A percentile compares a stretch with the other conserved stretches of the same genome.
phyloP scores from a whole-genome alignment of 2,329 filamentous ascomycete genomes.

The Penicillium frequentans region DNA sequence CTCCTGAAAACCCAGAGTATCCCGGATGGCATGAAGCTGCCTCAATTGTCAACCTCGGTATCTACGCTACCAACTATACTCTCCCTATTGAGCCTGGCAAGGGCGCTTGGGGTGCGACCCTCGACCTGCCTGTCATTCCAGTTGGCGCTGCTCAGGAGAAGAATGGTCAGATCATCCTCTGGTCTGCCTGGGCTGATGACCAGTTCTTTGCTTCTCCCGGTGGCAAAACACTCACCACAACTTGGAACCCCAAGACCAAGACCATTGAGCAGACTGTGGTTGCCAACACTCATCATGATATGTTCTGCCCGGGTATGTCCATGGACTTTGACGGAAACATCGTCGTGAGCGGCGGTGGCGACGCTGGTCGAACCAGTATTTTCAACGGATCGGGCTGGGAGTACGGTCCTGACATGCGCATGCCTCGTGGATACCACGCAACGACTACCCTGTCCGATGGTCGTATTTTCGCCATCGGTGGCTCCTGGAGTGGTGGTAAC shows the following conservation, averaged over 20 bases:
- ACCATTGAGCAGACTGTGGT: slow-evolving; percentile 2
- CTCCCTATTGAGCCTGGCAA: slow-evolving; percentile 7
- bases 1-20: not conserved
- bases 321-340: slow-evolving; percentile 51
- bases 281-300: slow-evolving; percentile 11
- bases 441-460: slow-evolving; percentile 54
- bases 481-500: slow-evolving; percentile 53
- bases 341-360: slow-evolving; percentile 56
- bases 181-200: slow-evolving; percentile 20
- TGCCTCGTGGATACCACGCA: slow-evolving; percentile 55
- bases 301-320: slow-evolving; percentile 47
- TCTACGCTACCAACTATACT: slow-evolving; percentile 7
- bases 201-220: slow-evolving; percentile 17
- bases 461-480: slow-evolving; percentile 60
- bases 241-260: slow-evolving; percentile 23
- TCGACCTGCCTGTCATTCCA: slow-evolving; percentile 6
- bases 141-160: slow-evolving; percentile 1
- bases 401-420: slow-evolving; percentile 44
- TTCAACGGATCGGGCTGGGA: slow-evolving; percentile 48
- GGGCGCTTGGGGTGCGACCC: slow-evolving; percentile 7
- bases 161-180: slow-evolving; percentile 12
- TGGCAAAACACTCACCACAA: slow-evolving; percentile 19
- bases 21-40: slow-evolving; percentile 1
- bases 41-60: slow-evolving; percentile 13
- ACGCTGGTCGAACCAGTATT: slow-evolving; percentile 50